Conservation (phyloP, 108 stramenopile genomes). For the Epithemia pelagica region DNA sequence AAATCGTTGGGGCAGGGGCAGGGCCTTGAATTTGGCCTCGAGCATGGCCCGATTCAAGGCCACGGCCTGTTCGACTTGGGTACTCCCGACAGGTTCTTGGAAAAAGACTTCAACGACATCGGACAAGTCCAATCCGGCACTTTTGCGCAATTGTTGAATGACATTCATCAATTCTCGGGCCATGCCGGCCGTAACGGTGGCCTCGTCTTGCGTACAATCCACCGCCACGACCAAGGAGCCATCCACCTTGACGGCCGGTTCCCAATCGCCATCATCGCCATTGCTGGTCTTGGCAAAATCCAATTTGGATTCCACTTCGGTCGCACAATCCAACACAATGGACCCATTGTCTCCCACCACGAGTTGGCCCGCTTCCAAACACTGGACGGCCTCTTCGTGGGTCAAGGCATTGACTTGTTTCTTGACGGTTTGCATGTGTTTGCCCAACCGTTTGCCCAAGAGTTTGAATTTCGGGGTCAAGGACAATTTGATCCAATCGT, state of each 20-base stretch:
- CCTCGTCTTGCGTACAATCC: conserved; percentile 93
- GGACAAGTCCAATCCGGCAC: conserved; percentile 74
- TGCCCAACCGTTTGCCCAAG: conserved; percentile 93
- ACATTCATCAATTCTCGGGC: conserved; percentile 93
- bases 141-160: conserved; percentile 96
- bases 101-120: conserved; percentile 91
- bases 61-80: conserved; percentile 57
- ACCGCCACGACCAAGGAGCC: conserved; percentile 91
- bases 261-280: conserved; percentile 93
- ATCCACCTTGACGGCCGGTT: conserved; percentile 72
- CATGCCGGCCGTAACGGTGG: conserved; percentile 82
- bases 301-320: conserved; percentile 83
- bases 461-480: conserved; percentile 85
- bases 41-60: conserved; percentile 57
- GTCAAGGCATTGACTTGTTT: conserved; percentile 43
- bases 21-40: conserved; percentile 74
- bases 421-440: conserved; percentile 79
- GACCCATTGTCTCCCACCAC: conserved; percentile 75
- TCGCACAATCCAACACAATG: conserved; percentile 58
- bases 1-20: conserved; percentile 66
- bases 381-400: conserved; percentile 76
- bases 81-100: conserved; percentile 57
- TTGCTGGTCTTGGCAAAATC: conserved; percentile 88
- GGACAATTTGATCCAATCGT: conserved; percentile 87
- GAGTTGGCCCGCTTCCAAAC: conserved; percentile 70